phyloP scores from a whole-genome alignment of 2,329 filamentous ascomycete genomes.

The Nectriaceae sp. region DNA sequence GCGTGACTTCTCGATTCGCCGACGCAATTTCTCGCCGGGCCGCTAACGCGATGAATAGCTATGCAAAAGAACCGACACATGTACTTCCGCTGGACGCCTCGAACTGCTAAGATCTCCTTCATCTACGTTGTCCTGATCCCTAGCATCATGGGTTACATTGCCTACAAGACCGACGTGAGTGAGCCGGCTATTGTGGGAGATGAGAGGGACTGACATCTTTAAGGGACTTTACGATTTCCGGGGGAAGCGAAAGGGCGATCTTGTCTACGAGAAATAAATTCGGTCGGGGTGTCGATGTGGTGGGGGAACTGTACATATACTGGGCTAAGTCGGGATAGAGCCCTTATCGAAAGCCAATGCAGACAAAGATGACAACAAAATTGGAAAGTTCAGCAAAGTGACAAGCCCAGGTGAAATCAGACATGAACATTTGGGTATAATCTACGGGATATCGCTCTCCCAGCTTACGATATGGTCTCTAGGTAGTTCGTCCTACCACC shows the following conservation, averaged over 20 bases:
- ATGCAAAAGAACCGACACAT: conserved; percentile 85
- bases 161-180: conserved; percentile 85
- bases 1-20: conserved; percentile 29
- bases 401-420: conserved; percentile 3
- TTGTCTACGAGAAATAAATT: conserved; percentile 74
- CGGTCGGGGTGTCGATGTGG: conserved; percentile 8
- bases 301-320: conserved; percentile 43
- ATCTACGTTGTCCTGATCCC: conserved; percentile 77
- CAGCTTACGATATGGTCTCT: neutral
- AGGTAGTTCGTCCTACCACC: conserved; percentile 27
- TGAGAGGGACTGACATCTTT: conserved; percentile 22
- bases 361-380: conserved; percentile 12
- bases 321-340: conserved; percentile 29
- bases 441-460: conserved; percentile 14
- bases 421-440: conserved; percentile 30
- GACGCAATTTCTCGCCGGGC: conserved; percentile 3
- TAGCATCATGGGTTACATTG: conserved; percentile 66
- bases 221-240: conserved; percentile 86
- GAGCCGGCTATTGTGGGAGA: conserved; percentile 1
- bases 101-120: conserved; percentile 79
- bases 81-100: conserved; percentile 91
- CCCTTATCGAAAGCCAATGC: conserved; percentile 20
- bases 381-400: conserved; percentile 8
- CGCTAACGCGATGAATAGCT: conserved; percentile 53
- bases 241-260: conserved; percentile 85